Evolutionary conservation across 257 asterid genomes (phyloP).

Genomic region (Lithospermum erythrorhizon): DNA sequence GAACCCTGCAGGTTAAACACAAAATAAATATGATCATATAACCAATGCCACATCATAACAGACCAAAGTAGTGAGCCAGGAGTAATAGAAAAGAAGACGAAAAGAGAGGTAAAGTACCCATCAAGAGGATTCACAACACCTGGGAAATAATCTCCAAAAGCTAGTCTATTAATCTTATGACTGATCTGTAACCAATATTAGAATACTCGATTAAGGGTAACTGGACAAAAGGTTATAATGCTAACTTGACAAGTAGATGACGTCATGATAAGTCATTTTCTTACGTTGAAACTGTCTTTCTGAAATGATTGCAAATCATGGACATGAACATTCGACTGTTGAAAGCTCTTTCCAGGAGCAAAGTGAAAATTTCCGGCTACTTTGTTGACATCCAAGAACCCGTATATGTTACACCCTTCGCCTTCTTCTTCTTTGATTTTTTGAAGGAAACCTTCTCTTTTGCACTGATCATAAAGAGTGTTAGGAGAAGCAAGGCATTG

Average conservation of each 20-base stretch:
- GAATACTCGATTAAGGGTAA: constrained; percentile 10
- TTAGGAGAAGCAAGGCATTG: no score
- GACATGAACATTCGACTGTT: constrained; percentile 78
- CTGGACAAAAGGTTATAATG: constrained; percentile 6
- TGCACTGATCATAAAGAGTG: constrained; percentile 42
- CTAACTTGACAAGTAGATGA: not conserved
- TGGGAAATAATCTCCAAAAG: constrained; percentile 82
- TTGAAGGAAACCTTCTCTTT: constrained; percentile 96
- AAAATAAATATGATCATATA: constrained; percentile 2
- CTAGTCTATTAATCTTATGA: constrained; percentile 80
- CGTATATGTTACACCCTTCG: constrained; percentile 89
- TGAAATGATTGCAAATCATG: constrained; percentile 87
- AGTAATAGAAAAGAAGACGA: constrained; percentile 4
- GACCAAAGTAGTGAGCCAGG: constrained; percentile 6
- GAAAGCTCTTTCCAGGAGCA: constrained; percentile 99
- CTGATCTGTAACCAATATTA: constrained; percentile 45
- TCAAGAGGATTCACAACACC: constrained; percentile 98
- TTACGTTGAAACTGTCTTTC: constrained; percentile 93
- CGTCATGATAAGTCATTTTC: constrained; percentile 17
- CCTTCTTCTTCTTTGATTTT: constrained; percentile 90
- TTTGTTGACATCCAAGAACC: constrained; percentile 88
- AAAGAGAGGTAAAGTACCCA: constrained; percentile 42
- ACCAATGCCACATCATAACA: constrained; percentile 2
- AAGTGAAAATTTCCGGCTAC: constrained; percentile 97
- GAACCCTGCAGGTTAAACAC: constrained; percentile 39